Percentiles rank a stretch among this genome's conserved stretches.
phyloP scores from a whole-genome alignment of 1,139 yeast genomes.

The Suhomyces bribrorum region DNA sequence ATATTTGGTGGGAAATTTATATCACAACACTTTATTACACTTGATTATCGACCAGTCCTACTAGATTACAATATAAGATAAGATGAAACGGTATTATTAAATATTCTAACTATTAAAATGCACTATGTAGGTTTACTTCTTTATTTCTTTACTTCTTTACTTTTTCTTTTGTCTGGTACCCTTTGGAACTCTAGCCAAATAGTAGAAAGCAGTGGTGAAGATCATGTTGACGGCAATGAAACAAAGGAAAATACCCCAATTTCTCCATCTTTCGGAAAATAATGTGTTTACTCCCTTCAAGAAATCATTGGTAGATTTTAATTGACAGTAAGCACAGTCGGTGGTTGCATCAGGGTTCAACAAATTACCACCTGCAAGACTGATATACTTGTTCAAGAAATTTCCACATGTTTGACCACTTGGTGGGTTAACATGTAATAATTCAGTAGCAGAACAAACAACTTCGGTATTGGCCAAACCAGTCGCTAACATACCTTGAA shows the following conservation, averaged over 20 bases:
- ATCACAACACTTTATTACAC: not conserved
- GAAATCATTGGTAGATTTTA: conserved; percentile 51
- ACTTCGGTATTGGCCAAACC: conserved; percentile 56
- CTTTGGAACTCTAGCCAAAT: conserved; percentile 33
- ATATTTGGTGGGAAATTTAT: too few relatives aligned
- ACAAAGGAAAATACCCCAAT: conserved; percentile 57
- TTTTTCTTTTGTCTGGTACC: conserved; percentile 31
- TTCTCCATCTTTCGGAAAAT: conserved; percentile 63
- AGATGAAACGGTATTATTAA: too few relatives aligned
- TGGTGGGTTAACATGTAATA: conserved; percentile 46
- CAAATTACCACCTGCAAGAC: conserved; percentile 52
- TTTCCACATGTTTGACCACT: conserved; percentile 55
- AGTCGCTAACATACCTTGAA: conserved; percentile 51
- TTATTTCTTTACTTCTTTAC: not conserved
- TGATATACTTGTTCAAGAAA: conserved; percentile 49
- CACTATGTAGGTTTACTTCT: too few relatives aligned
- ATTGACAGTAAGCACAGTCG: conserved; percentile 55
- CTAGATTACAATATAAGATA: not conserved
- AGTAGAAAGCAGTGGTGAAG: conserved; percentile 25
- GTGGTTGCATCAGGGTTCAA: conserved; percentile 41
- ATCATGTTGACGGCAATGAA: conserved; percentile 25
- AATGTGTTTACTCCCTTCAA: conserved; percentile 43
- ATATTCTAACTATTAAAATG: not conserved
- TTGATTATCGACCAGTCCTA: not conserved
- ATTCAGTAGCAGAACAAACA: conserved; percentile 50